Conservation (phyloP, 148 eudicot species). For the Heliamphora exappendiculata region DNA sequence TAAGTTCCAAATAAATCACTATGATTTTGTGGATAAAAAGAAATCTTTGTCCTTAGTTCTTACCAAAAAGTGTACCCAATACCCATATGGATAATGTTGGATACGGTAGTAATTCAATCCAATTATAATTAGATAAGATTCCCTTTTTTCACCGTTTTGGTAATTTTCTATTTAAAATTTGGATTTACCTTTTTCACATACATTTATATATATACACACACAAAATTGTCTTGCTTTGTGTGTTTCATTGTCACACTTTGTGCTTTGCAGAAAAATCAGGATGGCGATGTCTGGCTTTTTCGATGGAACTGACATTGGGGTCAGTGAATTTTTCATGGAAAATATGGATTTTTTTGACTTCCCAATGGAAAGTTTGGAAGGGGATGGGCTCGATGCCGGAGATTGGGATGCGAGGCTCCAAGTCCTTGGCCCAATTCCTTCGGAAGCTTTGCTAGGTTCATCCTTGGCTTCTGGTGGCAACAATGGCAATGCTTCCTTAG, state of each 20-base stretch:
- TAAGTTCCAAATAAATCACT: too few relatives aligned
- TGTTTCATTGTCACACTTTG: background rate
- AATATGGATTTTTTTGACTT: conserved; percentile 14
- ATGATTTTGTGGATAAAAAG: background rate
- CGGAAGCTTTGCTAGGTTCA: background rate
- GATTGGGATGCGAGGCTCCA: background rate
- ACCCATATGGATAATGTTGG: background rate
- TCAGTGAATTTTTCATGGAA: background rate
- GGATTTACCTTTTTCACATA: background rate
- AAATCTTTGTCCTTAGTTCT: background rate
- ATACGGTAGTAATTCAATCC: background rate
- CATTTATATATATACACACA: too few relatives aligned
- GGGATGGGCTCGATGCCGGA: conserved; percentile 17
- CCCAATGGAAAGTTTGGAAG: conserved; percentile 26
- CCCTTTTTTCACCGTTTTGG: background rate
- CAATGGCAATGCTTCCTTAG: background rate
- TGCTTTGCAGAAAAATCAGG: background rate
- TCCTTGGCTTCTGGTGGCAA: background rate
- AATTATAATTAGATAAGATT: background rate
- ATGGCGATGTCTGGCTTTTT: conserved; percentile 4
- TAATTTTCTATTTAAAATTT: background rate
- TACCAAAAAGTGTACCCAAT: background rate
- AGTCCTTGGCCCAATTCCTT: background rate
- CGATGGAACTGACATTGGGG: background rate
- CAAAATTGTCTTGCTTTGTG: background rate